Conservation (phyloP, 2,329 filamentous ascomycete species). For the Colletotrichum orbiculare region DNA sequence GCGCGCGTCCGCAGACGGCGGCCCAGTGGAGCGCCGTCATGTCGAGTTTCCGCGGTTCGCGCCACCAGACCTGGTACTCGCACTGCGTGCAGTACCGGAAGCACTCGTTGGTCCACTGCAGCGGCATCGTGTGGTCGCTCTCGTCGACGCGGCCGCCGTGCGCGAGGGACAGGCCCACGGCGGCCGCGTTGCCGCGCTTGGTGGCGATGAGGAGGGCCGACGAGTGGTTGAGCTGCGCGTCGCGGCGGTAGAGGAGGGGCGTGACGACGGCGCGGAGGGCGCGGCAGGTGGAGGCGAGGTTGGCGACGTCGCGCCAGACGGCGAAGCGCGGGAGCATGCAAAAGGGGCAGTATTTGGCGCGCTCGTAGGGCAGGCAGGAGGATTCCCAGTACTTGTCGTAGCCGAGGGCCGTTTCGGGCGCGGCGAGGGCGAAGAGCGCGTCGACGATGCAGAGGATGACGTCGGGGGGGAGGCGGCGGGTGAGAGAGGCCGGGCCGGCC, state of each 20-base stretch:
- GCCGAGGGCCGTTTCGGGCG: slow-evolving; percentile 25
- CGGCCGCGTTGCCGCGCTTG: slow-evolving; percentile 22
- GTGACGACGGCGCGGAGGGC: slow-evolving; percentile 26
- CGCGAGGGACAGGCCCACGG: slow-evolving; percentile 44
- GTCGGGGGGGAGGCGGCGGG: slow-evolving; percentile 25
- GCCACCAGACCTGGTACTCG: slow-evolving; percentile 35
- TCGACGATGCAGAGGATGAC: slow-evolving; percentile 35
- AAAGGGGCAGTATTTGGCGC: slow-evolving; percentile 28
- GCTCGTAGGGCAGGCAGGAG: slow-evolving; percentile 31
- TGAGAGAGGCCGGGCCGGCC: slow-evolving; percentile 12
- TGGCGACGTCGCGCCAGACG: slow-evolving; percentile 32
- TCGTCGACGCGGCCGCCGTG: slow-evolving; percentile 48
- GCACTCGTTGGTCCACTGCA: slow-evolving; percentile 35
- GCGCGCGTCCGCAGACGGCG: slow-evolving; percentile 14
- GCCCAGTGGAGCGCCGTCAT: slow-evolving; percentile 33
- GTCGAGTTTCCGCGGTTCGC: slow-evolving; percentile 30
- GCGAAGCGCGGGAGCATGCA: slow-evolving; percentile 36
- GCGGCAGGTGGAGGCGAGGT: slow-evolving; percentile 28
- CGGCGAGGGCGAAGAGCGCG: slow-evolving; percentile 27
- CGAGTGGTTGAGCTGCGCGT: slow-evolving; percentile 28
- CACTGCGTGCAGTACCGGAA: slow-evolving; percentile 30
- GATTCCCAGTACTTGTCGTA: slow-evolving; percentile 36
- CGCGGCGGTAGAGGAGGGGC: slow-evolving; percentile 25
- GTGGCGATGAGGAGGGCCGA: slow-evolving; percentile 30
- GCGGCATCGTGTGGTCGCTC: slow-evolving; percentile 40